These are phyloP conservation scores for Skeletonema marinoi DNA, from an alignment of 108 stramenopile genomes.

Conservation along the genomic window DNA sequence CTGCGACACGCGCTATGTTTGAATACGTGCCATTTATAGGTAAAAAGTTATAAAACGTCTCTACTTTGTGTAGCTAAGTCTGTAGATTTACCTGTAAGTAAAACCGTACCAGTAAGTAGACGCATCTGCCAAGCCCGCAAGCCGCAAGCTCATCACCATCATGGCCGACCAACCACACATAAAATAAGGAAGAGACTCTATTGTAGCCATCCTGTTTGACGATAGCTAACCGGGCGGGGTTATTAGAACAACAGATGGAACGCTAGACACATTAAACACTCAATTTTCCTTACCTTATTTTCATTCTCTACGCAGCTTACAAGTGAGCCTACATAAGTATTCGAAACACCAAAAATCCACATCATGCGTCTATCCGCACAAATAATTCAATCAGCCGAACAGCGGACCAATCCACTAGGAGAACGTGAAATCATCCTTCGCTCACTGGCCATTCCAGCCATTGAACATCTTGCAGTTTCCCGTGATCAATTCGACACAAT, in stretches of 20 bases:
- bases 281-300: neutral
- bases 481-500: slow-evolving; percentile 80
- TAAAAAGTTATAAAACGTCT: no score
- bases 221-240: neutral
- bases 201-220: no score
- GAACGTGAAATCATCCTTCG: slow-evolving; percentile 85
- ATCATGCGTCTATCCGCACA: slow-evolving; percentile 85
- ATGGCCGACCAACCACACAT: neutral
- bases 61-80: no score
- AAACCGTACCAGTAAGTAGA: no score
- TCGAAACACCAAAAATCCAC: neutral
- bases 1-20: neutral
- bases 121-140: neutral
- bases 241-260: neutral
- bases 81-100: no score
- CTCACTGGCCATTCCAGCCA: slow-evolving; percentile 73
- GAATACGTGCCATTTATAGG: neutral
- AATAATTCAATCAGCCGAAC: slow-evolving; percentile 74
- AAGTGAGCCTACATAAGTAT: neutral
- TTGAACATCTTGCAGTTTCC: slow-evolving; percentile 82
- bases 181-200: neutral
- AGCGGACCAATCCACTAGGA: slow-evolving; percentile 79
- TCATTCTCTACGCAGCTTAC: no score
- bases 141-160: no score
- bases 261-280: neutral